Evolutionary conservation across 2,329 filamentous ascomycete species (phyloP), one percentile per base, ranked within the genome.

Genomic region (Colletotrichum acutatum): DNA sequence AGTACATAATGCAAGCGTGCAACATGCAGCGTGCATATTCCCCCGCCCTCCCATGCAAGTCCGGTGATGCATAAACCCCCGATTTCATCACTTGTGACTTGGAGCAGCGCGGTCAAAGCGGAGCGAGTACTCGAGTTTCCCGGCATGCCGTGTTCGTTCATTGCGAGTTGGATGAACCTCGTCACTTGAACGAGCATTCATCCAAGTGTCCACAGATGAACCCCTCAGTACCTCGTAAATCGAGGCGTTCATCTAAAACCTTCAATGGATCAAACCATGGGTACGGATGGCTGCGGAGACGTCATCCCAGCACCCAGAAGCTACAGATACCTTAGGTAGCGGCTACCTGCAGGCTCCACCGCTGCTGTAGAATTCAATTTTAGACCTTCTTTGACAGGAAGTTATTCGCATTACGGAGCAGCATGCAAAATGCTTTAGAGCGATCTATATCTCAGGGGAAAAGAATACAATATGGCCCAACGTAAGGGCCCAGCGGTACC

Each of bases 91-190:
- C 46, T 9, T 19, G 30, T n/a, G n/a, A n/a, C n/a, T n/a, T n/a
- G 42, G 42, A 53, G 52, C 54, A 49, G 49, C 34, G 46, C 24
- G 66, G 56, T 71, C 66, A 73, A 66, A 66, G 66, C 61, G 66
- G 7, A 49, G 19, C 8, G 19, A 49, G 19, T 49, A 6, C 19
- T 22, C 19, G 37, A 42, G 37, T 19, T 42, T 19, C 16, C 37
- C 16, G 37, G 37, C 37, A 42, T 42, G 37, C 37, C 37, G 37
- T 42, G 5, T 42, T 42, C 6, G 37, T 42, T 42, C 37, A 42
- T 42, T 19, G 5, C 37, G 14, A 42, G 37, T 42, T 42, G 37
- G 37, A 42, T 42, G 37, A 42, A 42, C 37, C 37, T 42, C 37
- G 9, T 42, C 37, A 42, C 37, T 7, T 7, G 37, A 42, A 42